Base-by-base conservation (phyloP, 108 stramenopile genomes). In the Fistulifera solaris region DNA sequence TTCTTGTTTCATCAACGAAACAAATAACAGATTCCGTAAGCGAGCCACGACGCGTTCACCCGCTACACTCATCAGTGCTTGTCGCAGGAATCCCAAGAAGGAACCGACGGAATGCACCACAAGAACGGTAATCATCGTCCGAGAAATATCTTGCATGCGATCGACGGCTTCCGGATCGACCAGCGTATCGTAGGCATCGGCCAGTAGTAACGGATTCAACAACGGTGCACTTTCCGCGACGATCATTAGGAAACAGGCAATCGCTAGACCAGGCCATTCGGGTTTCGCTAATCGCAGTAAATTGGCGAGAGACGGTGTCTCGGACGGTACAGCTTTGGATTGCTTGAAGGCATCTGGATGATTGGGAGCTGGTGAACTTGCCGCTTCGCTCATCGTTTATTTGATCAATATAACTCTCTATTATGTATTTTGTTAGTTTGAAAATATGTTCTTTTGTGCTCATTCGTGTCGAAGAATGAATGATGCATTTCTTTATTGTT, bases 21-120 rank as follows among this genome's bases (percentile, higher is more conserved):
- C 49, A 54, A 76, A 91, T 28, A 87, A 53, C 22, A 61, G 19
- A 27, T 47, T 64, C 11, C 89, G 70, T 8, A 91, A 48, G 4
- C 85, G 62, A 27, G 85, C 85, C 16, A 90, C 89, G 28, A 90
- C 49, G 23, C 85, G 70, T 65, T 86, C 89, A 3, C 89, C 89
- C 38, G 67, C 62, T 14, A 69, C 57, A 1, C 65, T 68, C 52
- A 76, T 60, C 38, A 85, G 67, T 7, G 65, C 43, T 1, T 46
- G 60, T 2, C 84, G 66, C 6, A 76, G 21, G 39, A 73, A 81
- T n/a, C 74, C 76, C 15, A 47, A 57, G 1, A 65, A 14, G 15
- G 64, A 28, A n/a, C 73, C 73, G 16, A 41, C 52, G 5, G 10
- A 54, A 19, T 38, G 38, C 38, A 54, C 22, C 24, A 51, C 4